phyloP scores from a whole-genome alignment of 2,329 filamentous ascomycete genomes.

The Microcyclosporella mali region DNA sequence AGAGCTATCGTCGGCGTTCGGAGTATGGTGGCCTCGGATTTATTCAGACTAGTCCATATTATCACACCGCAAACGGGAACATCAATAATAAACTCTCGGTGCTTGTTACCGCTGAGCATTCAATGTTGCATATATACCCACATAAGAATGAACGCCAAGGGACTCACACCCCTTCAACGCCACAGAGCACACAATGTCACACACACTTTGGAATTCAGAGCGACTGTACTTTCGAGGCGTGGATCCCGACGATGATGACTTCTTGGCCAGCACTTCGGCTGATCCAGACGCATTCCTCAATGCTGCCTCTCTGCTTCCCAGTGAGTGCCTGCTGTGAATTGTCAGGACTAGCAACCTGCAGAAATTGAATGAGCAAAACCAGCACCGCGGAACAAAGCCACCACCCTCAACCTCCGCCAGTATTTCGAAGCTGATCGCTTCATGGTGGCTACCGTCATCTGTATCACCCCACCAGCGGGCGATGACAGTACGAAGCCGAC shows the following conservation, averaged over 20 bases:
- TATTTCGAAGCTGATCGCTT: constrained; percentile 21
- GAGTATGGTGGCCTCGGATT: too few relatives aligned
- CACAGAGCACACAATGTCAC: constrained; percentile 10
- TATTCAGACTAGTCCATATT: too few relatives aligned
- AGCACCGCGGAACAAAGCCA: constrained; percentile 15
- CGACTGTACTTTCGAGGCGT: constrained; percentile 36
- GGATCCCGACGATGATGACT: constrained; percentile 30
- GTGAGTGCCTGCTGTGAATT: constrained; percentile 2
- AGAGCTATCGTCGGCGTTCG: too few relatives aligned
- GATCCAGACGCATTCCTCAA: constrained; percentile 13
- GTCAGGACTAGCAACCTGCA: too few relatives aligned
- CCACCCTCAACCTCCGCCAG: background rate
- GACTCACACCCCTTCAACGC: too few relatives aligned
- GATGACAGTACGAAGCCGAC: constrained; percentile 13
- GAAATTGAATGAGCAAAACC: background rate
- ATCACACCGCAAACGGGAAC: too few relatives aligned
- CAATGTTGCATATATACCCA: too few relatives aligned
- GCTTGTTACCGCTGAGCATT: too few relatives aligned
- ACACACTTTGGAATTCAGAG: constrained; percentile 32
- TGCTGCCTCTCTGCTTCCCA: constrained; percentile 18
- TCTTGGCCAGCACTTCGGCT: constrained; percentile 13
- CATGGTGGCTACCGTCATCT: constrained; percentile 36
- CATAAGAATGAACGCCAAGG: too few relatives aligned
- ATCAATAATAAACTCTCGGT: too few relatives aligned
- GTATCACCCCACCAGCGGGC: constrained; percentile 24